phyloP scores from a whole-genome alignment of 768 basidiomycete genomes.

The Hygrocybe coccinea region DNA sequence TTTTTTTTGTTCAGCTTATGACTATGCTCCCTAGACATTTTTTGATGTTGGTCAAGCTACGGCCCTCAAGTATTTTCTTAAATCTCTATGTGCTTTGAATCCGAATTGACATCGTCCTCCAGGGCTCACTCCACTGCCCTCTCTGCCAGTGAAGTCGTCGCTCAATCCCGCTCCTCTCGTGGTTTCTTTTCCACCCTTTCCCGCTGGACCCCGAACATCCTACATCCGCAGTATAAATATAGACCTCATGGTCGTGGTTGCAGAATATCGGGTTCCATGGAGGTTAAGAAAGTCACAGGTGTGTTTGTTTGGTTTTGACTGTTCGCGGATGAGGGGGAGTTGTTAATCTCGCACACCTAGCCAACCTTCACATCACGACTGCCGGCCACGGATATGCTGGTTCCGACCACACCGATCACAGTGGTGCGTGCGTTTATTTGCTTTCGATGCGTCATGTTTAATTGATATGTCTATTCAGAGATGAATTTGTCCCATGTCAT shows the following conservation, averaged over 20 bases:
- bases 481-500: constrained; percentile 98
- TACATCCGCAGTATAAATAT: constrained; percentile 68
- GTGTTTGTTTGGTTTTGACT: constrained; percentile 9
- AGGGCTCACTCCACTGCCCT: constrained; percentile 63
- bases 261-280: constrained; percentile 76
- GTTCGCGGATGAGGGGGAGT: neutral
- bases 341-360: constrained; percentile 29
- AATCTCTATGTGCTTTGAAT: neutral
- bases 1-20: too few species aligned
- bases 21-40: too few species aligned
- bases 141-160: constrained; percentile 63
- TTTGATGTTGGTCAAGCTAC: constrained; percentile 84
- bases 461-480: constrained; percentile 39
- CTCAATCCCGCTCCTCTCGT: constrained; percentile 70
- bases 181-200: constrained; percentile 63
- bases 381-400: constrained; percentile 93
- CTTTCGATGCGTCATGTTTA: neutral
- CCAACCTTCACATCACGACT: constrained; percentile 91
- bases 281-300: constrained; percentile 89
- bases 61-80: constrained; percentile 47
- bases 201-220: constrained; percentile 25
- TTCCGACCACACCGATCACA: constrained; percentile 82
- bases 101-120: constrained; percentile 3
- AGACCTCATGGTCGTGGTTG: constrained; percentile 66
- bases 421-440: constrained; percentile 44